A percentile compares a stretch with the other conserved stretches of the same genome.
Conservation (phyloP, 208 protist species). For the Angomonas ambiguus region DNA sequence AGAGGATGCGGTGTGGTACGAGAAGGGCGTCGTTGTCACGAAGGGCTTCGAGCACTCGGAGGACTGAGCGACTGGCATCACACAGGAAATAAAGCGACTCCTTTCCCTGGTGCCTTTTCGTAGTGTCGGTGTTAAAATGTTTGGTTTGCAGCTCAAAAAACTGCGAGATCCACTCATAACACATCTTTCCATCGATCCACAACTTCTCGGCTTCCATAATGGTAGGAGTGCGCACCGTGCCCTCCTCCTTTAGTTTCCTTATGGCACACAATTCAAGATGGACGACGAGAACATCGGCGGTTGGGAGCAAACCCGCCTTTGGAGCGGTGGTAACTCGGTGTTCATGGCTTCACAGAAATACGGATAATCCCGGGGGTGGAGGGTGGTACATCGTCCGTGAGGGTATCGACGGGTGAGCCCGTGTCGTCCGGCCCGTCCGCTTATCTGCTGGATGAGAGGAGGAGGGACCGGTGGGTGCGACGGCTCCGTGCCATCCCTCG, state of each 20-base stretch:
- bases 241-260: neutral
- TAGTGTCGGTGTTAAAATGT: neutral
- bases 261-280: slow-evolving; percentile 40
- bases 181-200: neutral
- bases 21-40: slow-evolving; percentile 39
- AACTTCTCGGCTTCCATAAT: neutral
- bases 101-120: neutral
- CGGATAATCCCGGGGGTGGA: slow-evolving; percentile 40
- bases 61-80: slow-evolving; percentile 63
- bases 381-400: slow-evolving; percentile 58
- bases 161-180: slow-evolving; percentile 12
- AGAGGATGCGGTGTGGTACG: slow-evolving; percentile 61
- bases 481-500: too few species aligned
- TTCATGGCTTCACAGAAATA: slow-evolving; percentile 14
- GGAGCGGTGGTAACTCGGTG: slow-evolving; percentile 10
- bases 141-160: neutral
- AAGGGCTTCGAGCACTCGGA: slow-evolving; percentile 53
- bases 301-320: slow-evolving; percentile 64
- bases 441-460: slow-evolving; percentile 67
- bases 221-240: neutral
- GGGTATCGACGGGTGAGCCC: slow-evolving; percentile 35
- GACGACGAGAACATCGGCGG: slow-evolving; percentile 66
- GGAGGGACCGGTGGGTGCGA: slow-evolving; percentile 21
- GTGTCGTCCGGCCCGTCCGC: slow-evolving; percentile 87
- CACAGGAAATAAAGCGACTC: slow-evolving; percentile 58